A percentile compares a stretch with the other conserved stretches of the same genome.
These are phyloP conservation scores for Opeltia flavorubescens DNA, from an alignment of 495 filamentous ascomycete genomes.

Conservation along the genomic window DNA sequence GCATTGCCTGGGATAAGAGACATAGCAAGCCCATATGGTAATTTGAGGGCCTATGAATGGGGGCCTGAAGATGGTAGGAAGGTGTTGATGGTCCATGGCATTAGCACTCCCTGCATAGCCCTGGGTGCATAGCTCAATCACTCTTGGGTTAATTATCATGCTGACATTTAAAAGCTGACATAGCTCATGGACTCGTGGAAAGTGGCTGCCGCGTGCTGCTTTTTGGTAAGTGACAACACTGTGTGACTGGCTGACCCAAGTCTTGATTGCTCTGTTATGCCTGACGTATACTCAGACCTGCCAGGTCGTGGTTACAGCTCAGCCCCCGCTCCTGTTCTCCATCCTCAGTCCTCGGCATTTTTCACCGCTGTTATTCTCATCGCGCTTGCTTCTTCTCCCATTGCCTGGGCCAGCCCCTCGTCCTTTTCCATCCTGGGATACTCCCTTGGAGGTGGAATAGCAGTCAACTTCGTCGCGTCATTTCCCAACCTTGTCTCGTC, in stretches of 20 bases:
- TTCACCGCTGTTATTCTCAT: constrained; percentile 63
- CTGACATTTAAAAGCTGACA: background rate
- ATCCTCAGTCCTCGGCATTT: constrained; percentile 55
- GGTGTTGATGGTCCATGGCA: constrained; percentile 74
- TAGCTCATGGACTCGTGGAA: constrained; percentile 48
- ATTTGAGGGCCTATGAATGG: constrained; percentile 76
- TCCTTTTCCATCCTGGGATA: constrained; percentile 68
- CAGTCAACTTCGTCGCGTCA: constrained; percentile 54
- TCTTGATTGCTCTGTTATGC: background rate
- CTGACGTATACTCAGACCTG: constrained; percentile 23
- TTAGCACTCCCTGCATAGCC: constrained; percentile 67
- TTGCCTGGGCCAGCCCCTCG: constrained; percentile 46
- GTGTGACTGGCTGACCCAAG: too few species aligned
- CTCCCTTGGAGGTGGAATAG: constrained; percentile 70
- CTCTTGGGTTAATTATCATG: constrained; percentile 26
- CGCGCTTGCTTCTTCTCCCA: constrained; percentile 50
- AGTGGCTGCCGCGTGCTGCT: constrained; percentile 73
- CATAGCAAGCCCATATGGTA: constrained; percentile 65
- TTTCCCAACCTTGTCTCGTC: constrained; percentile 53
- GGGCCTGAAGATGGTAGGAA: constrained; percentile 69
- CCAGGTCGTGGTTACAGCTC: constrained; percentile 73
- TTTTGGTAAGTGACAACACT: constrained; percentile 40
- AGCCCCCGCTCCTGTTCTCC: constrained; percentile 39
- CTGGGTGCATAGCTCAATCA: constrained; percentile 26
- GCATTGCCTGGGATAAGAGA: constrained; percentile 61